Evolutionary conservation across 345 rosid species (phyloP), one percentile per base, ranked within the genome.

Genomic region (Eucalyptus marginata): DNA sequence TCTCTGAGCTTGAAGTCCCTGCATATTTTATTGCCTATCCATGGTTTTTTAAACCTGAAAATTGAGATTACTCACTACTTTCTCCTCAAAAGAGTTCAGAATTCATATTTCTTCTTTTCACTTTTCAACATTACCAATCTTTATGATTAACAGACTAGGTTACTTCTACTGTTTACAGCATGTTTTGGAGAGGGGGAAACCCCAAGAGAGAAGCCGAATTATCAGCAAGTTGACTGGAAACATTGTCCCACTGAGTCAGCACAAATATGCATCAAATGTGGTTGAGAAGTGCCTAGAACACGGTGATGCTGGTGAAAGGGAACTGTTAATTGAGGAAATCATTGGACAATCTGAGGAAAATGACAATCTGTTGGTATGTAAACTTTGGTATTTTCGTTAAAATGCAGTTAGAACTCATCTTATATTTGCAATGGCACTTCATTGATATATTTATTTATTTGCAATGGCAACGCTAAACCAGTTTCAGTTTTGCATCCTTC

Each of bases 191-290:
- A 96, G 97, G 91, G 99, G 99, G 52, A 96, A 93, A 91, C 90
- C 97, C 10, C 87, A 89, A 13, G 99, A 98, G 93, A 95, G 99
- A 91, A 89, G 93, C 91, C 93, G 90, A 89, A 97, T 98, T 89
- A 93, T 97, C 87, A 91, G 93, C 93, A 96, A 98, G 92, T 91
- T 98, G 91, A 88, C 92, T 29, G 99, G 99, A 87, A 95, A 96
- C 86, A 92, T 98, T 92, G 96, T 96, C 71, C 96, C 93, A 87
- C 92, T 98, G 98, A 97, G 99, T 91, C 99, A 98, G 95, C 99
- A 98, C 94, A 98, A 98, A 89, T 98, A 94, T 86, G 99, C 99
- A 5, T 98, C 99, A 15, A 98, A 98, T 91, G 99, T 97, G 81
- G 93, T 98, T 84, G 99, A 98, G 92, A 98, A 98, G 93, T 98